Evolutionary conservation across 306 rosid species (phyloP), one percentile per base, ranked within the genome.

Genomic region (Psophocarpus tetragonolobus): DNA sequence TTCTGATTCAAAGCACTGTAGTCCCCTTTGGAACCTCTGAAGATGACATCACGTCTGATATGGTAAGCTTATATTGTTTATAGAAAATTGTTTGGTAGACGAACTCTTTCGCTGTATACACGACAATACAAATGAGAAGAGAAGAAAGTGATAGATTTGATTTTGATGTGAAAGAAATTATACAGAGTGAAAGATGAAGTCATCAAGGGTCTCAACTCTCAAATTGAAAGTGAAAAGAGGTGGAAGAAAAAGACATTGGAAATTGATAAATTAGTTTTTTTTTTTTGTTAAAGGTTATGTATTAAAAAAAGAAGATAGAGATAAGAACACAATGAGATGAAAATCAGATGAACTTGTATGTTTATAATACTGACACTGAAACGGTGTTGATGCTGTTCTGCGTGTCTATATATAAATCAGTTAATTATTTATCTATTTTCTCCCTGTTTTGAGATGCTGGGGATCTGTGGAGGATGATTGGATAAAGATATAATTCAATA

Each of bases 1-100:
- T 95, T 83, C 89, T 95, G 76, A 89, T 95, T 73, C 96, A 89
- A 50, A 78, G 91, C 80, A 88, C 92, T 3, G 78, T 82, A 75
- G 85, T 92, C 44, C 88, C 94, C 41, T 75, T 77, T 60, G 97
- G 93, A 81, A 76, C 83, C 76, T 77, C 93, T 12, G 97, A 95
- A 71, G 89, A 86, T 63, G 94, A 87, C 23, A 81, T 95, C 62
- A 89, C 91, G 42, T 88, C 97, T 73, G 82, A 80, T 57, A 80
- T 76, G 93, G 99, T 95, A 56, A 84, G 81, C 38, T 70, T 56
- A 15, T 75, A 5, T 35, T 60, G 13, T 30, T 61, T 8, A 61
- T 61, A n/a, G 20, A 11, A 6, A 58, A 30, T 27, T 29, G 38
- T 60, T 60, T 60, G 67, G 39, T 60, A 6, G 39, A 29, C 39